A percentile compares a stretch with the other conserved stretches of the same genome.
These are phyloP conservation scores for Aureobasidium leucospermi DNA, from an alignment of 2,329 filamentous ascomycete species.

Conservation along the genomic window DNA sequence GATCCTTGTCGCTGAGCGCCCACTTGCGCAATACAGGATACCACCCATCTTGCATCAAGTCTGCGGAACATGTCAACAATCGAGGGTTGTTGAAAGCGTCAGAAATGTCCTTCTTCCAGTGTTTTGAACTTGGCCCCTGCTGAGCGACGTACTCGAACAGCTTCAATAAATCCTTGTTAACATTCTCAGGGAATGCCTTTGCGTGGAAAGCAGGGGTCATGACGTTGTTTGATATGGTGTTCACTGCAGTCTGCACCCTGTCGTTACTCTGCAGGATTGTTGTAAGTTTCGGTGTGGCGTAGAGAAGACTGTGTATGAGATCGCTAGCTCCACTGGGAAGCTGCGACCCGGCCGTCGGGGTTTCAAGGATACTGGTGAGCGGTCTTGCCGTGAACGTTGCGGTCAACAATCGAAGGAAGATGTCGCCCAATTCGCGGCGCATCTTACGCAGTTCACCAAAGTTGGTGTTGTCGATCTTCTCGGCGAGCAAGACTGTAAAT, in stretches of 20 bases:
- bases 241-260: slow-evolving; percentile 68
- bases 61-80: slow-evolving; percentile 67
- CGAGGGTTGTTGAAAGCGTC: slow-evolving; percentile 87
- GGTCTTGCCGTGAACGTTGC: slow-evolving; percentile 84
- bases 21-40: slow-evolving; percentile 77
- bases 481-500: slow-evolving; percentile 81
- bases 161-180: slow-evolving; percentile 62
- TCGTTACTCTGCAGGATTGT: slow-evolving; percentile 82
- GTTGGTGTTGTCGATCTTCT: slow-evolving; percentile 96
- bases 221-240: slow-evolving; percentile 74
- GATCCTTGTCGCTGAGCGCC: slow-evolving; percentile 79
- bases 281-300: slow-evolving; percentile 70
- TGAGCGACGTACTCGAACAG: slow-evolving; percentile 71
- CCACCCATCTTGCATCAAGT: slow-evolving; percentile 67
- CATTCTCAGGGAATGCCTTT: slow-evolving; percentile 78
- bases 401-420: slow-evolving; percentile 78
- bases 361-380: background rate
- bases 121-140: slow-evolving; percentile 72
- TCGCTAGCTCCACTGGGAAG: slow-evolving; percentile 47
- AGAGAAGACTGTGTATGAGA: slow-evolving; percentile 69
- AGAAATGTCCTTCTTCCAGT: slow-evolving; percentile 85
- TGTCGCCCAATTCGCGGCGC: slow-evolving; percentile 80
- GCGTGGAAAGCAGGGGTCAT: slow-evolving; percentile 76
- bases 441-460: slow-evolving; percentile 92
- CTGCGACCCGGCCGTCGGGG: slow-evolving; percentile 36